Evolutionary conservation across 768 basidiomycete species (phyloP).

Genomic region (Kockovaella imperatae): DNA sequence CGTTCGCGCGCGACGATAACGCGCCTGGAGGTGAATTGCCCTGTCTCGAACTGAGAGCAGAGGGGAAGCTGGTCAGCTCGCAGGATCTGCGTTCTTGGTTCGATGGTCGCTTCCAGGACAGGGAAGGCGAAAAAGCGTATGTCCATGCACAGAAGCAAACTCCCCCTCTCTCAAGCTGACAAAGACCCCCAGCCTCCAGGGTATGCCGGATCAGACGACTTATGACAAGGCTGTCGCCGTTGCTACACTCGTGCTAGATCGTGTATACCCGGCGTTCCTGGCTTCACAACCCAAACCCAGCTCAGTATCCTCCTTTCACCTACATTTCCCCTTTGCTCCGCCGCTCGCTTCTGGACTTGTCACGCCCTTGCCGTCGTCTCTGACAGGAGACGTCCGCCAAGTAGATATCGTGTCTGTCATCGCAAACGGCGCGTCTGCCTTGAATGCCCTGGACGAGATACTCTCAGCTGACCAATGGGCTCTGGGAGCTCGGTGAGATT

Average conservation of each 20-base stretch:
- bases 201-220: conserved; percentile 25
- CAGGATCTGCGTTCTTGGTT: conserved; percentile 32
- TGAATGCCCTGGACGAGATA: conserved; percentile 11
- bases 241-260: conserved; percentile 22
- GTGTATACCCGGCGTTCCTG: conserved; percentile 27
- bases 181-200: conserved; percentile 16
- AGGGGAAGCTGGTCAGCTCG: conserved; percentile 16
- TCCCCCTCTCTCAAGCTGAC: too few relatives aligned
- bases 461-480: conserved; percentile 18
- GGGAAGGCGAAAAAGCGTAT: too few relatives aligned
- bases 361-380: conserved; percentile 27
- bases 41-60: conserved; percentile 17
- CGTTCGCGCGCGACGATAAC: conserved; percentile 19
- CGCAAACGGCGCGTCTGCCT: conserved; percentile 15
- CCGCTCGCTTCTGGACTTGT: conserved; percentile 27
- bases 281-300: conserved; percentile 7
- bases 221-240: conserved; percentile 31
- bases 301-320: conserved; percentile 7
- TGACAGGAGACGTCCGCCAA: conserved; percentile 27
- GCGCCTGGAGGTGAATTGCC: conserved; percentile 28
- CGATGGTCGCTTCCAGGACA: conserved; percentile 18
- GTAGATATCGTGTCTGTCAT: conserved; percentile 14
- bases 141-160: background rate
- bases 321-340: conserved; percentile 21
- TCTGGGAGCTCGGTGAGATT: conserved; percentile 30